phyloP scores from a whole-genome alignment of 495 filamentous ascomycete species.

The Lepidopterella palustris region DNA sequence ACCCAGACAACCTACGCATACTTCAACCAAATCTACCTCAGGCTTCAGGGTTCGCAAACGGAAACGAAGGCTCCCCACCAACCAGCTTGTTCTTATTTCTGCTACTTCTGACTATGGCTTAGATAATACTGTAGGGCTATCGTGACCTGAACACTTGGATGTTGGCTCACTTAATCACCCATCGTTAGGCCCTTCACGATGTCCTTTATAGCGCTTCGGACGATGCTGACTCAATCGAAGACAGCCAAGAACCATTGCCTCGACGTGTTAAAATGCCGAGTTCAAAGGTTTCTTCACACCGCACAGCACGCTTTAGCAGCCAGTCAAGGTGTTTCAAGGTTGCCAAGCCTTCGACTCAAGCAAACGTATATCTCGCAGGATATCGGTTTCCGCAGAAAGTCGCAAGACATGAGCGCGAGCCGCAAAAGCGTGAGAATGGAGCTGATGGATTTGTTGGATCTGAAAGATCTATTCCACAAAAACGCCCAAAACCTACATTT shows the following conservation, averaged over 20 bases:
- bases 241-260: conserved; percentile 3
- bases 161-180: neutral
- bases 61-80: conserved; percentile 11
- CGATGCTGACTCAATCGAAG: conserved; percentile 17
- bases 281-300: neutral
- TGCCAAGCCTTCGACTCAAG: neutral
- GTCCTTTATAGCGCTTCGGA: neutral
- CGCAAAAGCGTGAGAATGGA: neutral
- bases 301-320: neutral
- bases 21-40: neutral
- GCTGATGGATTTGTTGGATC: neutral
- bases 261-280: neutral
- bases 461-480: neutral
- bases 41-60: conserved; percentile 1
- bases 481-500: neutral
- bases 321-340: neutral
- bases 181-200: neutral
- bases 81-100: conserved; percentile 16
- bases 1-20: neutral
- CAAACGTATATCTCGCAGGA: neutral
- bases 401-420: neutral
- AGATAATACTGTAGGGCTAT: conserved; percentile 11
- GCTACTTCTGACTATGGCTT: conserved; percentile 14
- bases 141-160: neutral
- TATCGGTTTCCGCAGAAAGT: neutral